A percentile compares a stretch with the other conserved stretches of the same genome.
Conservation (phyloP, 2,329 filamentous ascomycete species). For the Hymenoscyphus occultus region DNA sequence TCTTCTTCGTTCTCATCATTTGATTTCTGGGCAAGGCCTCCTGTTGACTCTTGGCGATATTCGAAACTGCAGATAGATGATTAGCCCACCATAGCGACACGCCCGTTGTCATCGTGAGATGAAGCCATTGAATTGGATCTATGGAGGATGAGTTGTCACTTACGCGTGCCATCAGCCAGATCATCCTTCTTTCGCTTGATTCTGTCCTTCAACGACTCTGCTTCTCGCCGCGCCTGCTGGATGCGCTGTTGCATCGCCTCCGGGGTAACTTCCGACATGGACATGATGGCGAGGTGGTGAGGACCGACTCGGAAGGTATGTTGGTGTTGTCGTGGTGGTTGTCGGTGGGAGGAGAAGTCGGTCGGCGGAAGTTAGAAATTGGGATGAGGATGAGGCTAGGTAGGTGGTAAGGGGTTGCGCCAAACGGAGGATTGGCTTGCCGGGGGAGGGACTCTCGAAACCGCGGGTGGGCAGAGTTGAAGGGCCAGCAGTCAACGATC, state of each 20-base stretch:
- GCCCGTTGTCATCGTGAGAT: background rate
- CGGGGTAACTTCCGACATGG: slow-evolving; percentile 56
- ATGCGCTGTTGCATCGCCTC: slow-evolving; percentile 91
- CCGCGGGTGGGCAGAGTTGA: slow-evolving; percentile 7
- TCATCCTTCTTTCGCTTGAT: slow-evolving; percentile 99
- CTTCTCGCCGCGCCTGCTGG: slow-evolving; percentile 90
- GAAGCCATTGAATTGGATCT: slow-evolving; percentile 13
- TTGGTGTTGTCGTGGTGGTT: slow-evolving; percentile 21
- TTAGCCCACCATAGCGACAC: slow-evolving; percentile 19
- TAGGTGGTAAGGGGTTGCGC: slow-evolving; percentile 18
- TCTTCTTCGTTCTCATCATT: slow-evolving; percentile 96
- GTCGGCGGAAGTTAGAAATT: slow-evolving; percentile 10
- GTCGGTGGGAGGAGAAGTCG: slow-evolving; percentile 16
- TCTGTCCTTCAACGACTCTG: slow-evolving; percentile 93
- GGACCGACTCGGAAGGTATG: slow-evolving; percentile 12
- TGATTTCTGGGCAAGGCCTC: slow-evolving; percentile 86
- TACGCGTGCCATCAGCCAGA: slow-evolving; percentile 95
- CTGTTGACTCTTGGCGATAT: slow-evolving; percentile 88
- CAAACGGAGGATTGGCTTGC: slow-evolving; percentile 28
- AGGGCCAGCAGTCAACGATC: slow-evolving; percentile 14
- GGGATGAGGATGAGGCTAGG: slow-evolving; percentile 14
- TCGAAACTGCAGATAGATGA: slow-evolving; percentile 63
- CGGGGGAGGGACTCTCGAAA: slow-evolving; percentile 2
- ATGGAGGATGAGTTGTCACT: slow-evolving; percentile 43
- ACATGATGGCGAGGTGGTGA: slow-evolving; percentile 16